Conservation (phyloP, 2,329 filamentous ascomycete genomes). For the Leptographium lundbergii region DNA sequence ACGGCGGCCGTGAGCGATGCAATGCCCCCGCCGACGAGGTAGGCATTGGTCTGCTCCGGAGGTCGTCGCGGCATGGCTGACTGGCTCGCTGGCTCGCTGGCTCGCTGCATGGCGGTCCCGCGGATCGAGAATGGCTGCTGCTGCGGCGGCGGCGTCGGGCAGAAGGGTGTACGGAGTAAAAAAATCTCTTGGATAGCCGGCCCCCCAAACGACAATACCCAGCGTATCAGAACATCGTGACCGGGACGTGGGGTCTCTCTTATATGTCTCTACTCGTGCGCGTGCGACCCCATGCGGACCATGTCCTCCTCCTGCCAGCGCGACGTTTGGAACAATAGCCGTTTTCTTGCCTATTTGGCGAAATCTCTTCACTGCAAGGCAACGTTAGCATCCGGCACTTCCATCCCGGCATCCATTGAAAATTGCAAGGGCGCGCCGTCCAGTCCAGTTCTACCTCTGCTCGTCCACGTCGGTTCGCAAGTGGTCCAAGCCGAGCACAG, state of each 20-base stretch:
- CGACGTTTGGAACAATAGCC: not conserved
- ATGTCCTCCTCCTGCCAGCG: not conserved
- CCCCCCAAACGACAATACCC: not conserved
- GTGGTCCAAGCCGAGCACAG: not conserved
- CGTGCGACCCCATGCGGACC: not conserved
- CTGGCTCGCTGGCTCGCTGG: too few relatives aligned
- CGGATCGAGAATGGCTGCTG: not conserved
- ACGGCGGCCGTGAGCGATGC: conserved; percentile 18
- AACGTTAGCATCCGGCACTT: conserved; percentile 1
- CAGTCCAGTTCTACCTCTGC: not conserved
- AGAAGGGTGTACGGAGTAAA: not conserved
- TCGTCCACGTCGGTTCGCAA: not conserved
- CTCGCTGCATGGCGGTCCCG: too few relatives aligned
- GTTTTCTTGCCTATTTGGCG: not conserved
- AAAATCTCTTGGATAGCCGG: not conserved
- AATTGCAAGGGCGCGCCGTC: not conserved
- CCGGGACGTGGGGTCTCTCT: not conserved
- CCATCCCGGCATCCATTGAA: not conserved
- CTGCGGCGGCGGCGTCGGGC: not conserved
- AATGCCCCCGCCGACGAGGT: conserved; percentile 19
- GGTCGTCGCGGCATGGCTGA: not conserved
- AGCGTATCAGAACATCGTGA: not conserved
- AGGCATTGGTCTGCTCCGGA: conserved; percentile 15
- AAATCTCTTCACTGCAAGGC: not conserved
- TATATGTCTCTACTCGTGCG: not conserved